A percentile compares a stretch with the other conserved stretches of the same genome.
Evolutionary conservation across 352 stramenopile species (phyloP).

Genomic region (Phytophthora pseudosyringae): DNA sequence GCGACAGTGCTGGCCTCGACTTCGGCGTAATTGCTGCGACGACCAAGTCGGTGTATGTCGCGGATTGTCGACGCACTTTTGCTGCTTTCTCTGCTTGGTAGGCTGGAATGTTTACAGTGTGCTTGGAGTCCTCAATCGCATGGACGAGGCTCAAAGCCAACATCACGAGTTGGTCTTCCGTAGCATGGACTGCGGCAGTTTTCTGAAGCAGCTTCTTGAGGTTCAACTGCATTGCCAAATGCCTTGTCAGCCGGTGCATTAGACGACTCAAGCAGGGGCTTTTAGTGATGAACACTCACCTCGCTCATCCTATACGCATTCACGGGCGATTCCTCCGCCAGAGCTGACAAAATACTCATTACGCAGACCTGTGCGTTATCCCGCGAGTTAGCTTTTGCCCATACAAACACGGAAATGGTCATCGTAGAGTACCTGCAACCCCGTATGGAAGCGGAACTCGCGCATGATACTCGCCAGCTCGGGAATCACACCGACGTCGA

Average conservation of each 20-base stretch:
- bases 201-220: slow-evolving; percentile 52
- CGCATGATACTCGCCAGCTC: slow-evolving; percentile 51
- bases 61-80: slow-evolving; percentile 39
- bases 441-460: slow-evolving; percentile 72
- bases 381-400: no score
- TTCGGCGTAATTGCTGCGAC: slow-evolving; percentile 33
- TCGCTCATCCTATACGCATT: slow-evolving; percentile 72
- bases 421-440: slow-evolving; percentile 44
- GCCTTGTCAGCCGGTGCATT: background rate
- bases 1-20: slow-evolving; percentile 1
- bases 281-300: slow-evolving; percentile 20
- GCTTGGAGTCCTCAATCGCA: slow-evolving; percentile 52
- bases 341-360: slow-evolving; percentile 50
- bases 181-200: slow-evolving; percentile 46
- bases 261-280: background rate
- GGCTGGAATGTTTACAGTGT: slow-evolving; percentile 38
- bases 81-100: slow-evolving; percentile 46
- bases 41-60: slow-evolving; percentile 43
- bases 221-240: slow-evolving; percentile 14
- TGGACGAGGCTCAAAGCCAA: slow-evolving; percentile 48
- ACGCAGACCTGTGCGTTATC: slow-evolving; percentile 37
- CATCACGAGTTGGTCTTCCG: slow-evolving; percentile 52
- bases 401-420: no score
- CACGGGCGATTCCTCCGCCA: slow-evolving; percentile 53
- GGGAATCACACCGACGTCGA: slow-evolving; percentile 48